These are phyloP conservation scores for Teratosphaeria gauchensis DNA, from an alignment of 2,329 filamentous ascomycete species.

Conservation along the genomic window DNA sequence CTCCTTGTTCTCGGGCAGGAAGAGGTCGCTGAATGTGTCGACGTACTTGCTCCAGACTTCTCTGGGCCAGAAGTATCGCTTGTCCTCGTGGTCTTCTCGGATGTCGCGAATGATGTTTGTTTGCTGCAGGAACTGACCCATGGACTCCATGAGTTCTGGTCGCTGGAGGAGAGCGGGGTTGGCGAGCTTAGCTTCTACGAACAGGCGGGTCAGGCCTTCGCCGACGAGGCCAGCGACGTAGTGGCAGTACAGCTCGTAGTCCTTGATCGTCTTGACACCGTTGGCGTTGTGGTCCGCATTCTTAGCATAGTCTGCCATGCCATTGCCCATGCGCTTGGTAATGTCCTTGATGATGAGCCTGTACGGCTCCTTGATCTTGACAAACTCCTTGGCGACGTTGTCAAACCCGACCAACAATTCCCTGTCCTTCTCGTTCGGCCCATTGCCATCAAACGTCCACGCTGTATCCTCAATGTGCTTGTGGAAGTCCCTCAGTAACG, in stretches of 20 bases:
- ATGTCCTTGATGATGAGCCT: conserved; percentile 84
- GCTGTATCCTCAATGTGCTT: conserved; percentile 69
- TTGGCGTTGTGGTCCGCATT: conserved; percentile 65
- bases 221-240: conserved; percentile 98
- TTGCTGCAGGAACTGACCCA: conserved; percentile 96
- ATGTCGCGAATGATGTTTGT: conserved; percentile 98
- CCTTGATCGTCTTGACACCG: conserved; percentile 70
- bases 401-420: conserved; percentile 90
- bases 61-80: conserved; percentile 85
- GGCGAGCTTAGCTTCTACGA: conserved; percentile 76
- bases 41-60: conserved; percentile 98
- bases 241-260: conserved; percentile 96
- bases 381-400: conserved; percentile 74
- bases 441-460: conserved; percentile 82
- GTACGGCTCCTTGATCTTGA: conserved; percentile 78
- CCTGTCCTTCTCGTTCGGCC: conserved; percentile 86
- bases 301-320: conserved; percentile 91
- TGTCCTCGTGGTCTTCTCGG: conserved; percentile 78
- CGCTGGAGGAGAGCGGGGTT: conserved; percentile 75
- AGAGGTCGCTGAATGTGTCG: conserved; percentile 78
- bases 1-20: conserved; percentile 67
- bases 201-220: conserved; percentile 81
- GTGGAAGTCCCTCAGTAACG: conserved; percentile 74
- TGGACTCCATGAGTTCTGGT: conserved; percentile 77
- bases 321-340: conserved; percentile 88